Conservation (phyloP, 352 stramenopile species). For the Stramenopiles sp. region DNA sequence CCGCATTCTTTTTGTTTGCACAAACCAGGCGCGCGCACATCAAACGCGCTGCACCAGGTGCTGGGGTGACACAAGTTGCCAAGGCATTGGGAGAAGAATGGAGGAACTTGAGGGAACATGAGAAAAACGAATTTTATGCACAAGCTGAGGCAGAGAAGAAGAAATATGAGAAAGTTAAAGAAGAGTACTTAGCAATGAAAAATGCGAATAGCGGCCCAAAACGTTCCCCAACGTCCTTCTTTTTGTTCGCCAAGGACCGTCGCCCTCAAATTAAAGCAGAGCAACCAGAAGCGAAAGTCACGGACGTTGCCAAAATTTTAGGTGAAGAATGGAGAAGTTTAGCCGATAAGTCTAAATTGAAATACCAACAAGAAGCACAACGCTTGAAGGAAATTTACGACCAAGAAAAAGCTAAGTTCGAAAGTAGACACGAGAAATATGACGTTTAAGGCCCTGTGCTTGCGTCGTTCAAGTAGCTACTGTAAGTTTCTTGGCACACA, state of each 20-base stretch:
- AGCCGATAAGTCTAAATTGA: conserved; percentile 67
- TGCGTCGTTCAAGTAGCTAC: too few species aligned
- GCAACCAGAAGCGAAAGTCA: conserved; percentile 81
- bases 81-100: conserved; percentile 46
- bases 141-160: conserved; percentile 55
- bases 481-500: too few species aligned
- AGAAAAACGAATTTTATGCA: conserved; percentile 51
- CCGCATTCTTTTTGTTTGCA: conserved; percentile 70
- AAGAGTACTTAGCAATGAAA: conserved; percentile 64
- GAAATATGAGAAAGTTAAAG: conserved; percentile 59
- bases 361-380: conserved; percentile 61
- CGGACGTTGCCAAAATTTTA: conserved; percentile 58
- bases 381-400: conserved; percentile 36
- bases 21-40: conserved; percentile 44
- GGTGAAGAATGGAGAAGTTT: conserved; percentile 58
- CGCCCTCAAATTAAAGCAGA: conserved; percentile 42
- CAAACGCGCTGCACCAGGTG: conserved; percentile 17
- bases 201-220: conserved; percentile 81
- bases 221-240: conserved; percentile 72
- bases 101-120: conserved; percentile 43
- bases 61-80: conserved; percentile 39
- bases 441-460: too few species aligned
- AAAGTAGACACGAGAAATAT: neutral
- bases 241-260: conserved; percentile 50
- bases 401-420: neutral